Percentiles rank a stretch among this genome's conserved stretches.
Evolutionary conservation across 176 grass and related monocot species (phyloP).

Genomic region (Aechmea fasciata): DNA sequence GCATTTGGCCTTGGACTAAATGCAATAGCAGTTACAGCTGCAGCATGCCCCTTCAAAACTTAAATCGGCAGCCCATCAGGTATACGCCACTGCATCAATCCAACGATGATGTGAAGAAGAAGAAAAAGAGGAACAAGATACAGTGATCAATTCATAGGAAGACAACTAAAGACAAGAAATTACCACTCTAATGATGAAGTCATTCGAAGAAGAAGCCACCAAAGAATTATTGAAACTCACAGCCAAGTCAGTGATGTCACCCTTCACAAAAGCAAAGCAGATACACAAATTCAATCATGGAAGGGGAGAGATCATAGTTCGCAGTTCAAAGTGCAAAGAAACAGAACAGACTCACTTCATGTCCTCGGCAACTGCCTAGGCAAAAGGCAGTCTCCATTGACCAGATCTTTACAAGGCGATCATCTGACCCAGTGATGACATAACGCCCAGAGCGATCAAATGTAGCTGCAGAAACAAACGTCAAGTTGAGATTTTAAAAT

Average conservation of each 20-base stretch:
- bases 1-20: constrained; percentile 91
- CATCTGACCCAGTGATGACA: constrained; percentile 97
- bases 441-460: constrained; percentile 84
- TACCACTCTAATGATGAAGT: constrained; percentile 96
- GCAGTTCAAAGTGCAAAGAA: constrained; percentile 1
- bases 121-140: constrained; percentile 17
- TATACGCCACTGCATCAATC: constrained; percentile 78
- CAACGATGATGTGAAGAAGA: constrained; percentile 23
- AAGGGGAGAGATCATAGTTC: background rate
- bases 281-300: background rate
- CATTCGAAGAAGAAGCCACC: constrained; percentile 96
- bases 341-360: constrained; percentile 63
- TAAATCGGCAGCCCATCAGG: constrained; percentile 90
- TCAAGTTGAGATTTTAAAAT: constrained; percentile 10
- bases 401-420: constrained; percentile 97
- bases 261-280: constrained; percentile 49
- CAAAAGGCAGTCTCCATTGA: constrained; percentile 96
- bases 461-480: constrained; percentile 46
- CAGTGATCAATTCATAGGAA: constrained; percentile 12
- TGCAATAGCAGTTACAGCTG: constrained; percentile 83
- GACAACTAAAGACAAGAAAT: constrained; percentile 20
- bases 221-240: constrained; percentile 96
- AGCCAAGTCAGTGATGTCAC: constrained; percentile 94
- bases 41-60: constrained; percentile 84
- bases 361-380: constrained; percentile 80